Conservation (phyloP, 805 yeast species). For the Saturnispora bothae region DNA sequence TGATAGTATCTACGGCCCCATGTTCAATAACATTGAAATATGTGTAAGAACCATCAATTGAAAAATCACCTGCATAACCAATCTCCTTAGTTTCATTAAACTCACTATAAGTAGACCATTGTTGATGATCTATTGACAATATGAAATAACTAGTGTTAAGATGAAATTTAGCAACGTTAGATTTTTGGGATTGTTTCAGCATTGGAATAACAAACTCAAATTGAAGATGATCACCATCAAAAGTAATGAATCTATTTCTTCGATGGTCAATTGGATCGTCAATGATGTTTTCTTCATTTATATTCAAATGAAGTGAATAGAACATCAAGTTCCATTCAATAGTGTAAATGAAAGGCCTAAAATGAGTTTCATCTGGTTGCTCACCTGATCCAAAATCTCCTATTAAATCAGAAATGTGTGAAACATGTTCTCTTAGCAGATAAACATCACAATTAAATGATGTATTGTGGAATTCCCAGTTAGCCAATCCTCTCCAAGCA, state of each 20-base stretch:
- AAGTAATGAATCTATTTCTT: slow-evolving; percentile 66
- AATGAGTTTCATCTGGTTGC: slow-evolving; percentile 61
- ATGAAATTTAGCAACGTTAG: slow-evolving; percentile 40
- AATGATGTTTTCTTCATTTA: slow-evolving; percentile 80
- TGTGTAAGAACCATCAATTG: slow-evolving; percentile 54
- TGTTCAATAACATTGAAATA: slow-evolving; percentile 49
- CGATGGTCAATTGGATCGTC: slow-evolving; percentile 79
- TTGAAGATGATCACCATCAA: slow-evolving; percentile 51
- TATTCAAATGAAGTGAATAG: slow-evolving; percentile 59
- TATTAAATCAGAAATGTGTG: slow-evolving; percentile 58
- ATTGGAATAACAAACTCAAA: slow-evolving; percentile 48
- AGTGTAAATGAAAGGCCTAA: slow-evolving; percentile 59
- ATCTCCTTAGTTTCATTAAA: slow-evolving; percentile 53
- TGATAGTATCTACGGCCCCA: slow-evolving; percentile 58
- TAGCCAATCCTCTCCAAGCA: slow-evolving; percentile 70
- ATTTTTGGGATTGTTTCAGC: slow-evolving; percentile 39
- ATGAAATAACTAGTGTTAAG: slow-evolving; percentile 50
- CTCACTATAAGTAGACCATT: slow-evolving; percentile 81
- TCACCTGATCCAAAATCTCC: slow-evolving; percentile 71
- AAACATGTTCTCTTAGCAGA: slow-evolving; percentile 71
- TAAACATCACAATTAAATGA: slow-evolving; percentile 49
- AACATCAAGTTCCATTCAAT: slow-evolving; percentile 48
- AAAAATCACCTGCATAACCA: slow-evolving; percentile 59
- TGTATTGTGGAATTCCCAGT: slow-evolving; percentile 51
- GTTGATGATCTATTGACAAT: slow-evolving; percentile 64